Evolutionary conservation across 176 grass and related monocot species (phyloP), one percentile per base, ranked within the genome.

Genomic region (Raddia distichophylla): DNA sequence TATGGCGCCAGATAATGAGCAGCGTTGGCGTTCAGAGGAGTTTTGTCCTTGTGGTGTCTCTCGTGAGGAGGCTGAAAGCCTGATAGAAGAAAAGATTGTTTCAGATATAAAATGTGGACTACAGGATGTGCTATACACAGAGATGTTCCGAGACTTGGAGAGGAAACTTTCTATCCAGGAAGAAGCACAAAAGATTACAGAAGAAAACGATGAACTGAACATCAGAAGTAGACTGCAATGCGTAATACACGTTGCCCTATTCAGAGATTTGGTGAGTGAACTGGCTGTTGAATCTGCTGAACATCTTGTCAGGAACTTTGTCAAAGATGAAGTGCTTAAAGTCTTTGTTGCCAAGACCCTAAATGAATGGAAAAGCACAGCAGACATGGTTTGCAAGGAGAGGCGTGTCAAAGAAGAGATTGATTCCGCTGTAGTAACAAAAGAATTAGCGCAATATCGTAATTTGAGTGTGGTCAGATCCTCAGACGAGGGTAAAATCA

Each of bases 11-110:
- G 74, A 64, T 45, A 78, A 43, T 8, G 37, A 16, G 16, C 34
- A 10, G 16, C 40, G 35, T 46, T 49, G 56, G 59, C 33, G 77
- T 60, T 75, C 51, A 81, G 18, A 17, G 48, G 76, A 66, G 47
- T 7, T 52, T 33, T 40, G 37, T 40, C 11, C 60, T 33, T 40
- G 37, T 40, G 16, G 11, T 51, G 32, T 77, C 15, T 42, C 3
- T 44, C 63, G 14, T 69, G 58, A 85, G 18, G 82, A 81, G 18
- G 48, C 60, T 67, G 57, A 64, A 60, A 76, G 40, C 32, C 60
- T 91, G 60, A 55, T 66, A 67, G 77, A 85, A 62, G 73, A 81
- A 35, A 78, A 77, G 12, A 19, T 49, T 61, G 77, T 69, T 72
- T 72, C 34, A 48, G 78, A 85, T 6, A 68, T 77, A 42, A 77